Evolutionary conservation across 768 basidiomycete genomes (phyloP).

Genomic region (Lactifluus piperatus): DNA sequence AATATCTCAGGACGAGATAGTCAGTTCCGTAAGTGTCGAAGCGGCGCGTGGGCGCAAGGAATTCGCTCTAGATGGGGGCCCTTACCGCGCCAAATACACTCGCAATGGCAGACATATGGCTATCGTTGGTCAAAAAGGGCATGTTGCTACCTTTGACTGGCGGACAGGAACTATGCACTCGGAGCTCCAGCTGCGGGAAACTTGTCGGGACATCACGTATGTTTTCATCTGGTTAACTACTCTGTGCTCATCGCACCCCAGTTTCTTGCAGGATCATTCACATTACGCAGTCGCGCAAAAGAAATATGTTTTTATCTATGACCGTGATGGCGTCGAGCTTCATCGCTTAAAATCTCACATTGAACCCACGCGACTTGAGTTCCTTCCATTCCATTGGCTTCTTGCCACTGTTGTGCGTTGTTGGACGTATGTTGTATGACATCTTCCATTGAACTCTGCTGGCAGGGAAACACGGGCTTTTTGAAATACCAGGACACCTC

Average conservation of each 20-base stretch:
- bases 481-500: conserved; percentile 97
- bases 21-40: conserved; percentile 55
- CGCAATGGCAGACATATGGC: conserved; percentile 89
- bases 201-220: conserved; percentile 86
- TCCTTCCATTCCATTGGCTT: conserved; percentile 93
- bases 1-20: conserved; percentile 73
- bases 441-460: neutral
- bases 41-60: conserved; percentile 70
- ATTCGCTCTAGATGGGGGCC: conserved; percentile 77
- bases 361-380: conserved; percentile 85
- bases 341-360: conserved; percentile 78
- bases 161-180: conserved; percentile 76
- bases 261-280: conserved; percentile 87
- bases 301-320: conserved; percentile 94
- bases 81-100: conserved; percentile 78
- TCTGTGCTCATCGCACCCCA: conserved; percentile 24
- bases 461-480: conserved; percentile 78
- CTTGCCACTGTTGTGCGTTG: conserved; percentile 70
- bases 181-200: conserved; percentile 85
- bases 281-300: conserved; percentile 95
- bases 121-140: conserved; percentile 73
- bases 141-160: conserved; percentile 93
- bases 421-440: neutral
- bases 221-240: conserved; percentile 24
- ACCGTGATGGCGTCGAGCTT: conserved; percentile 86